Evolutionary conservation across 108 stramenopile species (phyloP).

Genomic region (Aurantiochytrium sp.): DNA sequence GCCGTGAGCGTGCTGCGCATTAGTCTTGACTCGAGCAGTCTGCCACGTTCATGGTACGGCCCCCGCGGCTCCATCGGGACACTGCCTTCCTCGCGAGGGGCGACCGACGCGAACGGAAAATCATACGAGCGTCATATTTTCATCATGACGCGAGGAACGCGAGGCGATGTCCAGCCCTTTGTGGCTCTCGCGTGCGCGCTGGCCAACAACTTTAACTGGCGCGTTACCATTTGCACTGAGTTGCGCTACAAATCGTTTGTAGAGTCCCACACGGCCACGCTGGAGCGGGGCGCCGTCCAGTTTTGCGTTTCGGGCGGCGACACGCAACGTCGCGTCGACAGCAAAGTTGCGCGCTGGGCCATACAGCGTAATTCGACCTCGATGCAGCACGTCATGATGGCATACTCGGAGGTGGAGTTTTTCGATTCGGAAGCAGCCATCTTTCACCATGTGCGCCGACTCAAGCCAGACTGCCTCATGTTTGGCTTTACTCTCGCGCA

Average conservation of each 20-base stretch:
- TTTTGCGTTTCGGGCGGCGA: neutral
- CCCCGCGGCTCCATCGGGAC: neutral
- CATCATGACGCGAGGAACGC: slow-evolving; percentile 5
- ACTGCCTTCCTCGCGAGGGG: too few species aligned
- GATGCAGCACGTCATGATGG: slow-evolving; percentile 11
- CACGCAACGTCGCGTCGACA: neutral
- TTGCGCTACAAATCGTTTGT: neutral
- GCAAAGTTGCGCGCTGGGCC: neutral
- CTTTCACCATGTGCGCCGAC: neutral
- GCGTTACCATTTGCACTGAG: neutral
- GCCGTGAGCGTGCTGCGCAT: neutral
- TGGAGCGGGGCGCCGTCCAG: neutral
- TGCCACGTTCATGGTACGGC: neutral
- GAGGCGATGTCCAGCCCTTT: slow-evolving; percentile 26
- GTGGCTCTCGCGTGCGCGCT: neutral
- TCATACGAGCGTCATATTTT: neutral
- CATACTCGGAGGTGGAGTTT: neutral
- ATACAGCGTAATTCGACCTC: neutral
- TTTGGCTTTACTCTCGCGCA: neutral
- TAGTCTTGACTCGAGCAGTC: neutral
- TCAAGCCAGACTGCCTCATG: slow-evolving; percentile 11
- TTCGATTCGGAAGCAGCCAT: neutral
- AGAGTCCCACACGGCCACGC: neutral
- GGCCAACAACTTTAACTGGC: slow-evolving; percentile 3
- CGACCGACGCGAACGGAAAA: neutral